phyloP scores from a whole-genome alignment of 2,329 filamentous ascomycete species.

The Aspergillus sp. region DNA sequence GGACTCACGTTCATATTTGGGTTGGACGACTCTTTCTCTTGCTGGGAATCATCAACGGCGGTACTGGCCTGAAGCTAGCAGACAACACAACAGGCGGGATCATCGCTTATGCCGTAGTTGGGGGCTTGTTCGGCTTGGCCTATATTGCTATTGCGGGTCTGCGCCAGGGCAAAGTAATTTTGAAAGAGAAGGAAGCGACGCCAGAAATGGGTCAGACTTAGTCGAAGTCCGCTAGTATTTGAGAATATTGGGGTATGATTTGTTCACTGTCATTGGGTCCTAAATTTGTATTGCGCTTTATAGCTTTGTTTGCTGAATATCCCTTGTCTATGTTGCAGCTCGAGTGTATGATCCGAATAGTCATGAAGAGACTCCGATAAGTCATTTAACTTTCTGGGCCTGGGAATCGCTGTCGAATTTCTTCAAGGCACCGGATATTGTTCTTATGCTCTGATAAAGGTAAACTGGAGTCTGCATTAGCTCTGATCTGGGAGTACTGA shows the following conservation, averaged over 20 bases:
- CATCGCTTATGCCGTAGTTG: slow-evolving; percentile 16
- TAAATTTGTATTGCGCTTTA: neutral
- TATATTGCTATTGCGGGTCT: slow-evolving; percentile 3
- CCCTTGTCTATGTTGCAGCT: neutral
- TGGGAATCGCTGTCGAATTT: slow-evolving; percentile 20
- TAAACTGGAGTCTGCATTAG: slow-evolving; percentile 8
- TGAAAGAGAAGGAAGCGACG: slow-evolving; percentile 3
- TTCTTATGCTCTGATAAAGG: slow-evolving; percentile 31
- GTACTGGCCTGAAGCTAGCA: slow-evolving; percentile 48
- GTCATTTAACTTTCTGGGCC: slow-evolving; percentile 28
- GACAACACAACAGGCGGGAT: slow-evolving; percentile 25
- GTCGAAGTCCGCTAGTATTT: neutral
- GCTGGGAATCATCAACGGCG: slow-evolving; percentile 54
- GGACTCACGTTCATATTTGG: slow-evolving; percentile 36
- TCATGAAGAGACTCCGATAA: neutral
- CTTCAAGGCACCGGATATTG: slow-evolving; percentile 31
- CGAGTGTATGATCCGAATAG: neutral
- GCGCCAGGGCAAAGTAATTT: slow-evolving; percentile 4
- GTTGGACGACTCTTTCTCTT: slow-evolving; percentile 48
- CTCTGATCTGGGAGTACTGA: neutral
- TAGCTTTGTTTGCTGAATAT: neutral
- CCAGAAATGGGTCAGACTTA: neutral
- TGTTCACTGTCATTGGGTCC: neutral
- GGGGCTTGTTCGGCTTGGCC: slow-evolving; percentile 7
- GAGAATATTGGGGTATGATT: neutral